Evolutionary conservation across 139 green algal genomes (phyloP).

Genomic region (Coccomyxa sp.): DNA sequence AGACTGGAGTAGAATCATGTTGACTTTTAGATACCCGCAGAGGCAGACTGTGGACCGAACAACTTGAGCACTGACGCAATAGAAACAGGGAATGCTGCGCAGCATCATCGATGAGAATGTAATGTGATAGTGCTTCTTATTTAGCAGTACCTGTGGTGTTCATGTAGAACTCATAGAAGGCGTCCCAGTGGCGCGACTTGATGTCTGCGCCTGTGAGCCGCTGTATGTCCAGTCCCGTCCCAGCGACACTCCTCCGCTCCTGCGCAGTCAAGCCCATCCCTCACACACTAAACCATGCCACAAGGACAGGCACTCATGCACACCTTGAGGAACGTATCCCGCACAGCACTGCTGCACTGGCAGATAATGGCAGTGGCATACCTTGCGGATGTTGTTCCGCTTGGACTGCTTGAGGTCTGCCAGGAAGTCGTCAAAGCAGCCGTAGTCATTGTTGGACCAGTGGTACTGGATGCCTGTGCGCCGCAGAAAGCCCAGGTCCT

Average conservation of each 20-base stretch:
- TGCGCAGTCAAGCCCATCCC: too few species aligned
- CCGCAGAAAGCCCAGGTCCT: conserved; percentile 59
- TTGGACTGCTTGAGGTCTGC: conserved; percentile 74
- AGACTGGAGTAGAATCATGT: too few species aligned
- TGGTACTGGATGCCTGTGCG: conserved; percentile 63
- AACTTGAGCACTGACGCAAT: too few species aligned
- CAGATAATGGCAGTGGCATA: conserved; percentile 9
- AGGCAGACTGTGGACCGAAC: too few species aligned
- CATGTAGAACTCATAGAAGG: conserved; percentile 77
- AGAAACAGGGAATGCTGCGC: too few species aligned
- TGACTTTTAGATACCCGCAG: too few species aligned
- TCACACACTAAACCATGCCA: too few species aligned
- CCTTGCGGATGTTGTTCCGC: conserved; percentile 88
- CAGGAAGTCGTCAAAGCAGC: conserved; percentile 82
- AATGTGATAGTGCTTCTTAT: too few species aligned
- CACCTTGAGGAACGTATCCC: too few species aligned
- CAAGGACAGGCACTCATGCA: too few species aligned
- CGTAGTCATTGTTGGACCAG: conserved; percentile 44
- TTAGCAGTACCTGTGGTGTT: conserved; percentile 65
- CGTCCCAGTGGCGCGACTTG: conserved; percentile 68
- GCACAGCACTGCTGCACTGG: too few species aligned
- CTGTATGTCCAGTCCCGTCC: conserved; percentile 50
- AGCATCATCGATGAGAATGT: too few species aligned
- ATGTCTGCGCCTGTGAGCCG: conserved; percentile 63
- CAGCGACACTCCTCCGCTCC: conserved; percentile 74